A percentile compares a stretch with the other conserved stretches of the same genome.
These are phyloP conservation scores for Coix lacrymajobi DNA, from an alignment of 176 grass and related monocot species.

Conservation along the genomic window DNA sequence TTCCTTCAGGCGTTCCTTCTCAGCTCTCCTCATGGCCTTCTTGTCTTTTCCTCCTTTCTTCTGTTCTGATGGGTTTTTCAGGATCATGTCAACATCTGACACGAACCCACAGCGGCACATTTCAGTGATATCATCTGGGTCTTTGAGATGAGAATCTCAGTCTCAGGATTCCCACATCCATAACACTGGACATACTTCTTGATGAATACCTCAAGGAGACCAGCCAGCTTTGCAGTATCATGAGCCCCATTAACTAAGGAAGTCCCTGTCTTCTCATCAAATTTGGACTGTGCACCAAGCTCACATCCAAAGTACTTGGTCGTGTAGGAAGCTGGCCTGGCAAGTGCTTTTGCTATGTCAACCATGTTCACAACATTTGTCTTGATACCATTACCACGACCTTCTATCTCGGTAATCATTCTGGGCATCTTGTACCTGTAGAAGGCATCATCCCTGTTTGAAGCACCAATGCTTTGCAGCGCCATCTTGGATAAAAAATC, in stretches of 20 bases:
- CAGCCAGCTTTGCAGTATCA: slow-evolving; percentile 79
- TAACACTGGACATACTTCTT: slow-evolving; percentile 93
- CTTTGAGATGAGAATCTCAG: slow-evolving; percentile 68
- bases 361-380: slow-evolving; percentile 87
- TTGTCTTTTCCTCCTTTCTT: slow-evolving; percentile 82
- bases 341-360: slow-evolving; percentile 68
- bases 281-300: slow-evolving; percentile 65
- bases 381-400: slow-evolving; percentile 73
- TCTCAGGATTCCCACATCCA: slow-evolving; percentile 85
- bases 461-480: slow-evolving; percentile 71
- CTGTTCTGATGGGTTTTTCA: slow-evolving; percentile 68
- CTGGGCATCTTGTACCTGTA: slow-evolving; percentile 95
- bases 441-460: slow-evolving; percentile 85
- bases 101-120: slow-evolving; percentile 86
- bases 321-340: slow-evolving; percentile 71
- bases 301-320: slow-evolving; percentile 76
- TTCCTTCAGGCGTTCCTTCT: slow-evolving; percentile 81
- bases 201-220: slow-evolving; percentile 77
- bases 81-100: slow-evolving; percentile 82
- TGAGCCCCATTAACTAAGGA: slow-evolving; percentile 81
- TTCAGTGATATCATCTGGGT: slow-evolving; percentile 64
- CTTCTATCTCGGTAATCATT: slow-evolving; percentile 84
- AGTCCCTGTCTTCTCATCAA: slow-evolving; percentile 59
- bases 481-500: slow-evolving; percentile 49
- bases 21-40: slow-evolving; percentile 83